phyloP scores from a whole-genome alignment of 345 rosid species.

The Turritis glabra region DNA sequence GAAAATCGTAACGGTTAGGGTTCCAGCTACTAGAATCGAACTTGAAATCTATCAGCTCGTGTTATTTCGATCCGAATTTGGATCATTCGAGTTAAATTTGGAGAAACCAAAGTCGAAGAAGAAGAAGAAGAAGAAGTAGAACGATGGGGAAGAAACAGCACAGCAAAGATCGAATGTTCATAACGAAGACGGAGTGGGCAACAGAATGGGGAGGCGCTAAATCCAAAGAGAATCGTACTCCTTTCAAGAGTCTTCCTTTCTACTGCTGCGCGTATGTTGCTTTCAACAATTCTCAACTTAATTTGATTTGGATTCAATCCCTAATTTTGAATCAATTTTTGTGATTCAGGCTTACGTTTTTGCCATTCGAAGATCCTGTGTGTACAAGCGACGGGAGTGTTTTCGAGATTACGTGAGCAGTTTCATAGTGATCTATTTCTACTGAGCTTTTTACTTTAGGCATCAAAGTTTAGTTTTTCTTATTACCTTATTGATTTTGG shows the following conservation, averaged over 20 bases:
- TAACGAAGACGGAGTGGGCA: conserved; percentile 96
- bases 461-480: neutral
- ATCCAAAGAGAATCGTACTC: conserved; percentile 67
- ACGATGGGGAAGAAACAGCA: conserved; percentile 97
- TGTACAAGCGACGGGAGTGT: conserved; percentile 86
- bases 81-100: neutral
- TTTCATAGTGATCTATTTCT: neutral
- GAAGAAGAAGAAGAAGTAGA: conserved; percentile 7
- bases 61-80: neutral
- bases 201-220: conserved; percentile 99
- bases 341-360: conserved; percentile 79
- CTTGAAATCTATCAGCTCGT: neutral
- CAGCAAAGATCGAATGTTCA: conserved; percentile 96
- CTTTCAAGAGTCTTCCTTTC: conserved; percentile 94
- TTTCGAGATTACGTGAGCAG: conserved; percentile 78
- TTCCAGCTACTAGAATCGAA: neutral
- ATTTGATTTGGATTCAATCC: neutral
- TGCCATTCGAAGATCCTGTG: conserved; percentile 77
- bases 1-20: neutral
- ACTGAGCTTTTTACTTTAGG: neutral
- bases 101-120: conserved; percentile 11
- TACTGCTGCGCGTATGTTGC: conserved; percentile 89
- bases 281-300: neutral
- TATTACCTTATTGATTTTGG: conserved; percentile 1
- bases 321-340: neutral